A percentile compares a stretch with the other conserved stretches of the same genome.
These are phyloP conservation scores for Yamadazyma pseudoaaseri DNA, from an alignment of 1,139 yeast genomes.

Conservation along the genomic window DNA sequence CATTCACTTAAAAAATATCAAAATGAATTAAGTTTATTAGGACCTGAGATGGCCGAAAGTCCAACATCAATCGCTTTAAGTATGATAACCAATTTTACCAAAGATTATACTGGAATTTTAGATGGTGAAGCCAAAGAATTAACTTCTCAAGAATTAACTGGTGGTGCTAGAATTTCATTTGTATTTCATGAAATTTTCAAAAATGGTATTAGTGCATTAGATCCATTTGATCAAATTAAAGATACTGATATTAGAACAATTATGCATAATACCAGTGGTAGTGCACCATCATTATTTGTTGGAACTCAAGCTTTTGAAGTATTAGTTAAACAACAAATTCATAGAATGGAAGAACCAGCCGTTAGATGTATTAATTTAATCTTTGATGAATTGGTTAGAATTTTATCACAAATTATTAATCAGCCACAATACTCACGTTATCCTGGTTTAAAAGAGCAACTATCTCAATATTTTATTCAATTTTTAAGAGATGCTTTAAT, in stretches of 20 bases:
- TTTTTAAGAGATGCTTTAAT: slow-evolving; percentile 75
- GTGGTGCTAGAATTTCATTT: slow-evolving; percentile 97
- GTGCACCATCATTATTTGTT: slow-evolving; percentile 95
- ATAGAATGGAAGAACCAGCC: slow-evolving; percentile 92
- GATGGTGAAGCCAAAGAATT: slow-evolving; percentile 94
- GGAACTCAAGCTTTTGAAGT: slow-evolving; percentile 98
- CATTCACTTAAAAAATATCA: slow-evolving; percentile 80
- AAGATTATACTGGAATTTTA: slow-evolving; percentile 86
- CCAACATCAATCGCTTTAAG: slow-evolving; percentile 88
- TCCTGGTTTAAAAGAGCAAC: slow-evolving; percentile 85
- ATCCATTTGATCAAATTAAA: slow-evolving; percentile 96
- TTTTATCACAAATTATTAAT: slow-evolving; percentile 77
- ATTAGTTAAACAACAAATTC: slow-evolving; percentile 91
- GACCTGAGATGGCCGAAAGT: slow-evolving; percentile 84
- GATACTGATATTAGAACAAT: slow-evolving; percentile 98
- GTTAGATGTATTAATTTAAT: slow-evolving; percentile 85
- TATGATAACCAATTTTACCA: slow-evolving; percentile 89
- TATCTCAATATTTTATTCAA: slow-evolving; percentile 75
- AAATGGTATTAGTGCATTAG: slow-evolving; percentile 88
- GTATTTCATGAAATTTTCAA: slow-evolving; percentile 96
- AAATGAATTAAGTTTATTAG: slow-evolving; percentile 71
- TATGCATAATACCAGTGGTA: slow-evolving; percentile 94
- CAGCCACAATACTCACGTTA: slow-evolving; percentile 85
- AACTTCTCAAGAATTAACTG: slow-evolving; percentile 80
- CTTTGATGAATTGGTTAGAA: slow-evolving; percentile 91